These are phyloP conservation scores for Aspergillus pseudonomiae DNA, from an alignment of 2,329 filamentous ascomycete species.

Conservation along the genomic window DNA sequence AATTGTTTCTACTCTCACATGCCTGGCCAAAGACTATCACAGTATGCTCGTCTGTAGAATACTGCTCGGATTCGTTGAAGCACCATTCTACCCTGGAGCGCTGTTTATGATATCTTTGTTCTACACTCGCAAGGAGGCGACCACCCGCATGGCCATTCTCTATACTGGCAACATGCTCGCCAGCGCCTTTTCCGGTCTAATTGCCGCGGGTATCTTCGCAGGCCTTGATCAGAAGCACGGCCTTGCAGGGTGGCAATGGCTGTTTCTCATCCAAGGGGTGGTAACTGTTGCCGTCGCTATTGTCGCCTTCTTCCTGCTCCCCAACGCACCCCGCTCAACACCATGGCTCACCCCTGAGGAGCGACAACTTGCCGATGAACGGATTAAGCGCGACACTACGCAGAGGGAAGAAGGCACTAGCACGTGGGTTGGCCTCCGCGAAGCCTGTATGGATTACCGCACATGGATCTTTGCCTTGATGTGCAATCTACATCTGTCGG, in stretches of 20 bases:
- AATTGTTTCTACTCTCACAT: conserved; percentile 17
- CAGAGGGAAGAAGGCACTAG: conserved; percentile 50
- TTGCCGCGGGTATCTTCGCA: conserved; percentile 25
- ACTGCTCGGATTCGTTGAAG: conserved; percentile 37
- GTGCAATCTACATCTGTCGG: conserved; percentile 60
- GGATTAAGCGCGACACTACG: conserved; percentile 57
- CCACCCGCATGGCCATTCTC: conserved; percentile 46
- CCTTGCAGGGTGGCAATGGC: conserved; percentile 53
- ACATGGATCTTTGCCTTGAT: conserved; percentile 59
- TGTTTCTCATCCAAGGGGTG: conserved; percentile 61
- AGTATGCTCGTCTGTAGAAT: conserved; percentile 39
- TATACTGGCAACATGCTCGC: conserved; percentile 31
- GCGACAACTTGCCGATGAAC: conserved; percentile 50
- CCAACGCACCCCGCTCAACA: conserved; percentile 45
- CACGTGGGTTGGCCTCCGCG: conserved; percentile 51
- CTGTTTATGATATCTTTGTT: conserved; percentile 67
- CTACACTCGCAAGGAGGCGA: conserved; percentile 62
- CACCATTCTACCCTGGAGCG: conserved; percentile 62
- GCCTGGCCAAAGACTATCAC: conserved; percentile 15
- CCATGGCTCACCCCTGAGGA: conserved; percentile 53
- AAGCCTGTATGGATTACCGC: conserved; percentile 54
- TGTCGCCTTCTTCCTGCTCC: conserved; percentile 44
- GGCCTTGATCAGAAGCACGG: conserved; percentile 34
- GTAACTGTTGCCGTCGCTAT: conserved; percentile 40
- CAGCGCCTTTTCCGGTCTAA: conserved; percentile 20